Base-by-base conservation (phyloP, 2,329 filamentous ascomycete genomes). In the Sarocladium kiliense region DNA sequence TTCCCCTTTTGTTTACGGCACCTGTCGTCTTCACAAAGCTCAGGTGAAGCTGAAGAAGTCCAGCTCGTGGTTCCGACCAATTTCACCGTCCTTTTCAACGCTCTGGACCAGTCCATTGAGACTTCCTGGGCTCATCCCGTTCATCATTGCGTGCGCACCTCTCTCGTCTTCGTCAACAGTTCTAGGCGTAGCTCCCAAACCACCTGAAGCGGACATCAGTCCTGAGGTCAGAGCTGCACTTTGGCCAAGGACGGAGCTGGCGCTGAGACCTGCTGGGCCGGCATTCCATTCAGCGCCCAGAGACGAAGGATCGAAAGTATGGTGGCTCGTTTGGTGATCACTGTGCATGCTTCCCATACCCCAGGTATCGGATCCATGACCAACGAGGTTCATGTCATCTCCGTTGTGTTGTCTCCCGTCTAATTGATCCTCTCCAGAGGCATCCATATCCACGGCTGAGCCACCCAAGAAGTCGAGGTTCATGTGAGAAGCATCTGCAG, bases 1-100 rank as follows among this genome's bases (percentile, higher is more conserved):
- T 25, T 18, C 41, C 23, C 7, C 7, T 41, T n/a, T 41, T 19
- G 7, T 9, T 41, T 16, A 41, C 37, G n/a, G 18, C 37, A 18
- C n/a, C 37, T 18, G 37, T 39, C 9, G 36, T 39, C 6, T 10
- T 16, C 16, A 39, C 9, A 5, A 39, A n/a, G 7, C n/a, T 39
- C 30, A 32, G 12, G 54, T 55, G 30, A 74, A 68, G 55, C 65
- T 69, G 49, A 74, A 70, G 59, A 74, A 75, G 57, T 74, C 72
- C 58, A 75, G 60, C 54, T 73, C 66, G 45, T 69, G 66, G 51
- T 72, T 72, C 57, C 68, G 66, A 16, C 55, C 59, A 19, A 54
- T 59, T 2, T 59, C 57, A 11, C 57, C 60, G 11, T 49, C 54
- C 60, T 67, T 68, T 26, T 64, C 64, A 25, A 64, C 59, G 21